A percentile compares a stretch with the other conserved stretches of the same genome.
Evolutionary conservation across 768 basidiomycete species (phyloP).

Genomic region (Mrakia frigida): DNA sequence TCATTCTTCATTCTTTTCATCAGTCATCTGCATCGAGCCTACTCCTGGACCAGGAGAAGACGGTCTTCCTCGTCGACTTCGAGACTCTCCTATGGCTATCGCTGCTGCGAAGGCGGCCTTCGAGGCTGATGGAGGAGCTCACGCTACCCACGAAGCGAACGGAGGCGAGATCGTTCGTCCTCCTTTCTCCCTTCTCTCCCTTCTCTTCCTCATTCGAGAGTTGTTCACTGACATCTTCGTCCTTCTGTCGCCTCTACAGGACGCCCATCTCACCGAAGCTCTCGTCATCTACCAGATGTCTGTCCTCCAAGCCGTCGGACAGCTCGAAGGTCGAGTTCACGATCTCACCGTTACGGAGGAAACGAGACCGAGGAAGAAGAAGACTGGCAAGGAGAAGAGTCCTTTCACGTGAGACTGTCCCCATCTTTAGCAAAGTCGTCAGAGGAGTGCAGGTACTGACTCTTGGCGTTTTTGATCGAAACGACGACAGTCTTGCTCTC

Average conservation of each 20-base stretch:
- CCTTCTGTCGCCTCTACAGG: conserved; percentile 32
- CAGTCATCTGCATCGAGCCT: conserved; percentile 45
- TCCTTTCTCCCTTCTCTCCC: background rate
- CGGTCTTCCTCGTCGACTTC: conserved; percentile 41
- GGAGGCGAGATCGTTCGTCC: background rate
- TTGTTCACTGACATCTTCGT: background rate
- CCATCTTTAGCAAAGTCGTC: background rate
- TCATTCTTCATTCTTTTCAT: background rate
- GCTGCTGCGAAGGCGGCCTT: conserved; percentile 31
- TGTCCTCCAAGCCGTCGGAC: conserved; percentile 36
- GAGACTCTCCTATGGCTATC: conserved; percentile 41
- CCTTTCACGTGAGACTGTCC: conserved; percentile 23
- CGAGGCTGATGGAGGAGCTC: conserved; percentile 25
- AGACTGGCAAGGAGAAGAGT: conserved; percentile 17
- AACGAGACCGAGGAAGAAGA: background rate
- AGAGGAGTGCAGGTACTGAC: background rate
- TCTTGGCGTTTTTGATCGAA: conserved; percentile 1
- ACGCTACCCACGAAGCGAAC: background rate
- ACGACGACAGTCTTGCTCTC: conserved; percentile 6
- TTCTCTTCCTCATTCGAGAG: background rate
- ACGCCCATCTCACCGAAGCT: conserved; percentile 41
- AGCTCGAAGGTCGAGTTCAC: conserved; percentile 31
- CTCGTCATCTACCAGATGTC: conserved; percentile 43
- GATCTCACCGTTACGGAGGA: conserved; percentile 33
- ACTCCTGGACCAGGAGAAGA: conserved; percentile 38